Base-by-base conservation (phyloP, 345 rosid species). In the Hypericum perforatum region DNA sequence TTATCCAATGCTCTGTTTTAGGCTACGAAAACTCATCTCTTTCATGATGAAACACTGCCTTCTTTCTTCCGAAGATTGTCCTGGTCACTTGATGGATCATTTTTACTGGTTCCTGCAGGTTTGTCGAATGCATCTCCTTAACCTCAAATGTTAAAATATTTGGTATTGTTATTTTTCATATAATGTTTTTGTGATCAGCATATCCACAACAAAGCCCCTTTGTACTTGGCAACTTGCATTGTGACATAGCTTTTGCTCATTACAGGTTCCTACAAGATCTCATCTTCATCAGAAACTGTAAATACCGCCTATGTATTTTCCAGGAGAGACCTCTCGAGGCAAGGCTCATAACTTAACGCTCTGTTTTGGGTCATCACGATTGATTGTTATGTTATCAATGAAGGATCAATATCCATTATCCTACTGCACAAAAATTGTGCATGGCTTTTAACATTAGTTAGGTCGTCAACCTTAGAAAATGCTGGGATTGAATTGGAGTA, bases 31-130 rank as follows among this genome's bases (percentile, higher is more conserved):
- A 74, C 47, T 56, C 82, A 85, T 70, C 95, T 92, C 61, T 92
- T 92, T 78, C 95, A 74, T 50, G 98, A 92, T 62, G 98, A 92
- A 69, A 92, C 98, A 36, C 60, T 92, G 63, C 90, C 90, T 5
- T 88, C 98, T 55, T 88, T 92, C 79, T 92, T 92, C 65, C 74
- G 97, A 69, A 82, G 98, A 85, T 72, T 92, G 64, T 86, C 96
- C 14, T 92, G 98, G 97, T 89, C 98, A 45, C 97, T 94, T 69
- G 98, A 88, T 82, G 98, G 98, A 46, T 85, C 94, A 2, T 88
- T 92, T 75, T 74, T 92, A 70, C 85, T 92, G 62, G 78, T 64
- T 58, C 98, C 97, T 39, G 86, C 98, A 50, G 98, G 98, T 92
- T 56, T 38, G 63, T 2, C 4, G 32, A 22, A 22, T 22, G 32